phyloP scores from a whole-genome alignment of 1,139 yeast species.

The Candida buenavistaensis region DNA sequence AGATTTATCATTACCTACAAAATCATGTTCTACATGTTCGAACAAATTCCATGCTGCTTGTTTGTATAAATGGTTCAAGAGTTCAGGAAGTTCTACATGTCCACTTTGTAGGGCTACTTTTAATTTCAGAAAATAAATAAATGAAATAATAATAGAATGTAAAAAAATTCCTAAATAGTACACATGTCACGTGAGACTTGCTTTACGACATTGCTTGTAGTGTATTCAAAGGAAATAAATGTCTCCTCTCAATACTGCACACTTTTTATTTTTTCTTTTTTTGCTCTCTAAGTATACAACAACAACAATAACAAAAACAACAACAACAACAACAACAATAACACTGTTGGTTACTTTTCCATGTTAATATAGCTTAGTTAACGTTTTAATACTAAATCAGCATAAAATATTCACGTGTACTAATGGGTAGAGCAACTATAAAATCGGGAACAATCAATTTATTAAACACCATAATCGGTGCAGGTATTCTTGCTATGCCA shows the following conservation, averaged over 20 bases:
- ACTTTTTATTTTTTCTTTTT: too few relatives aligned
- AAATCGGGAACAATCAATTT: constrained; percentile 53
- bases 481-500: constrained; percentile 60
- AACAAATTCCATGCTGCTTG: constrained; percentile 98
- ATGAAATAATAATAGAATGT: not conserved
- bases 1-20: constrained; percentile 87
- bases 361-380: too few relatives aligned
- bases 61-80: constrained; percentile 94
- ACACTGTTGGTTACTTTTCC: constrained; percentile 3
- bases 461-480: constrained; percentile 56
- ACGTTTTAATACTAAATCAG: too few relatives aligned
- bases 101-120: constrained; percentile 89
- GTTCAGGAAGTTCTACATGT: constrained; percentile 88
- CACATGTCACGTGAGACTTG: too few relatives aligned
- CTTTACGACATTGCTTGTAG: too few relatives aligned
- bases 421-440: constrained; percentile 38
- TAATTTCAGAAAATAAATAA: constrained; percentile 39
- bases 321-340: constrained; percentile 7
- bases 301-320: constrained; percentile 6
- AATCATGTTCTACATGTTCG: constrained; percentile 84
- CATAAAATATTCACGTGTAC: not conserved
- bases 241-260: too few relatives aligned
- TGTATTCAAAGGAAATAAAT: too few relatives aligned
- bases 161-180: too few relatives aligned
- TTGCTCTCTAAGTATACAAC: constrained; percentile 1